Conservation (phyloP, 2,329 filamentous ascomycete genomes). For the Nemania sp. region DNA sequence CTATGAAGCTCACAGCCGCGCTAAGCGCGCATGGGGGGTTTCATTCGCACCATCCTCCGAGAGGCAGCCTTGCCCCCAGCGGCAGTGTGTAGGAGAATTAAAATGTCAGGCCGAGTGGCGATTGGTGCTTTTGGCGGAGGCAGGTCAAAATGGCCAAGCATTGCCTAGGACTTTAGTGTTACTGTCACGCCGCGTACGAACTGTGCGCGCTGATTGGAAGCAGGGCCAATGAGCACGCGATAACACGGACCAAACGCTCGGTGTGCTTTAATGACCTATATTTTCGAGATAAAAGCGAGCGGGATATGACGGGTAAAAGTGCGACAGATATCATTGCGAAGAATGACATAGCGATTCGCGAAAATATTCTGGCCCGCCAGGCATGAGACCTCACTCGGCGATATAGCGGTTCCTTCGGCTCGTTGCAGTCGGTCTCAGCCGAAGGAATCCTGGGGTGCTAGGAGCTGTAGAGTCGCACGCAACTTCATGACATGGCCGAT, state of each 20-base stretch:
- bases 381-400: conserved; percentile 38
- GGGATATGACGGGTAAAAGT: too few species aligned
- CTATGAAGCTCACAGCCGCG: conserved; percentile 27
- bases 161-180: conserved; percentile 22
- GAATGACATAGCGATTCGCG: conserved; percentile 33
- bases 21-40: conserved; percentile 30
- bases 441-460: conserved; percentile 35
- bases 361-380: conserved; percentile 39
- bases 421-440: conserved; percentile 33
- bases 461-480: conserved; percentile 35
- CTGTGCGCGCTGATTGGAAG: too few species aligned
- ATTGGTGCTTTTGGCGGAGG: conserved; percentile 9
- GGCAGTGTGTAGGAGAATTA: conserved; percentile 22
- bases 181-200: conserved; percentile 15
- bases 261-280: too few species aligned
- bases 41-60: conserved; percentile 15
- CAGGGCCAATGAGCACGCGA: too few species aligned
- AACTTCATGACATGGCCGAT: conserved; percentile 40
- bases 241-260: too few species aligned
- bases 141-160: conserved; percentile 29
- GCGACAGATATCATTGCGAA: too few species aligned
- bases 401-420: conserved; percentile 35
- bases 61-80: conserved; percentile 24
- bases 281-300: too few species aligned
- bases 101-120: conserved; percentile 8